Percentiles rank a stretch among this genome's conserved stretches.
phyloP scores from a whole-genome alignment of 441 rosid species.

The Sinapis alba region DNA sequence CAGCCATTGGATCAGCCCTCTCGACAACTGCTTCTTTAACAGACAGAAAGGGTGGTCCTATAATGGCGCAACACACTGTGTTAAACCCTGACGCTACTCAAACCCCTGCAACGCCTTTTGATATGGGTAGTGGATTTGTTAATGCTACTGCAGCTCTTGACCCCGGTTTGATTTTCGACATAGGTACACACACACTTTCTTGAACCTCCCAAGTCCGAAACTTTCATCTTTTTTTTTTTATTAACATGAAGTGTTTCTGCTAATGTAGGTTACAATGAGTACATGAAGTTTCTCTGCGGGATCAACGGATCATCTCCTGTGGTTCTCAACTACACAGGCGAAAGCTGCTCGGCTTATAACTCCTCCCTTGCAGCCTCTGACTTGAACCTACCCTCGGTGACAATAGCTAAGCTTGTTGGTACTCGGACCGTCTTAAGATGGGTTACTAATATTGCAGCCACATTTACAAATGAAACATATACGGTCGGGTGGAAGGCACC shows the following conservation, averaged over 20 bases:
- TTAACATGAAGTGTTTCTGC: constrained; percentile 9
- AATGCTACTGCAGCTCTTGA: constrained; percentile 90
- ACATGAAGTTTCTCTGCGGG: constrained; percentile 83
- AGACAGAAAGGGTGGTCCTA: constrained; percentile 67
- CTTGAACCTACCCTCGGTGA: constrained; percentile 88
- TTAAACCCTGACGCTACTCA: constrained; percentile 75
- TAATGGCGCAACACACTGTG: constrained; percentile 91
- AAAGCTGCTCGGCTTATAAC: constrained; percentile 63
- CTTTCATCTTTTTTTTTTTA: background rate
- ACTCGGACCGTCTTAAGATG: constrained; percentile 59
- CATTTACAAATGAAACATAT: constrained; percentile 57
- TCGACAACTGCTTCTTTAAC: constrained; percentile 75
- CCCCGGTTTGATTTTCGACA: constrained; percentile 81
- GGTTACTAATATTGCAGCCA: constrained; percentile 58
- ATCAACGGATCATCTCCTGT: constrained; percentile 83
- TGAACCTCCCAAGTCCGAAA: background rate
- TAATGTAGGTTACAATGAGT: constrained; percentile 66
- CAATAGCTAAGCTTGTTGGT: constrained; percentile 63
- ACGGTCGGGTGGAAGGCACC: constrained; percentile 83
- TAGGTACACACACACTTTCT: constrained; percentile 54
- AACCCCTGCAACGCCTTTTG: constrained; percentile 94
- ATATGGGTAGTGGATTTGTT: constrained; percentile 97
- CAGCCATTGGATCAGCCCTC: constrained; percentile 87
- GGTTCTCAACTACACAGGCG: constrained; percentile 83
- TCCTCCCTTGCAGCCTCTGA: constrained; percentile 55